phyloP scores from a whole-genome alignment of 129 eudicot genomes.

The Pittosporum tobira region DNA sequence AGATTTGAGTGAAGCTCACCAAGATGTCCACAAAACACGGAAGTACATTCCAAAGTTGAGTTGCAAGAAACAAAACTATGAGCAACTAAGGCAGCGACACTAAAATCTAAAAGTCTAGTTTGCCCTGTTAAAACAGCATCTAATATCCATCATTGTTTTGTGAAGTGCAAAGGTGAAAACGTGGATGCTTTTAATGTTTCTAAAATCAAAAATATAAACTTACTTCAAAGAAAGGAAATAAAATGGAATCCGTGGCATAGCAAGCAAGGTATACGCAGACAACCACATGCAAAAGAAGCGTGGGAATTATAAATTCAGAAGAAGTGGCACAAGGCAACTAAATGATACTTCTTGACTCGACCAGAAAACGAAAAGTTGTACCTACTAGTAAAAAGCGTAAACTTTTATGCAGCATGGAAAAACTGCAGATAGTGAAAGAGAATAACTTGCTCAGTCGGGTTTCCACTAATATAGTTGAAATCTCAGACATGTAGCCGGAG shows the following conservation, averaged over 20 bases:
- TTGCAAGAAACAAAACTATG: neutral
- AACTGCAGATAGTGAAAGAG: neutral
- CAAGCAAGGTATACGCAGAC: neutral
- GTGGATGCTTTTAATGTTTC: neutral
- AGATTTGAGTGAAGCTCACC: neutral
- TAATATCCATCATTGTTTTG: neutral
- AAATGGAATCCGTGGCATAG: neutral
- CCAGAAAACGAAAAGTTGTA: neutral
- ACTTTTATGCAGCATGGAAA: neutral
- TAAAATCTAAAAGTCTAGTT: neutral
- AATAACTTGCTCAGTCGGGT: slow-evolving; percentile 3
- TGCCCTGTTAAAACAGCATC: neutral
- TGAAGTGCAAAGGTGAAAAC: neutral
- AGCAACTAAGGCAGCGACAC: neutral
- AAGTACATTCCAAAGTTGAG: neutral
- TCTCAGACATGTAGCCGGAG: no score
- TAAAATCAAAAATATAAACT: neutral
- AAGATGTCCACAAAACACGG: neutral
- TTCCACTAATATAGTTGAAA: neutral
- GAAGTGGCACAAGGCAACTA: neutral
- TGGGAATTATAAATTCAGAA: neutral
- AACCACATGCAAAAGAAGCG: neutral
- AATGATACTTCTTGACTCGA: neutral
- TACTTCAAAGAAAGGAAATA: neutral
- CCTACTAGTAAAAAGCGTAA: neutral